Evolutionary conservation across 257 asterid species (phyloP).

Genomic region (Leonotis leonurus): DNA sequence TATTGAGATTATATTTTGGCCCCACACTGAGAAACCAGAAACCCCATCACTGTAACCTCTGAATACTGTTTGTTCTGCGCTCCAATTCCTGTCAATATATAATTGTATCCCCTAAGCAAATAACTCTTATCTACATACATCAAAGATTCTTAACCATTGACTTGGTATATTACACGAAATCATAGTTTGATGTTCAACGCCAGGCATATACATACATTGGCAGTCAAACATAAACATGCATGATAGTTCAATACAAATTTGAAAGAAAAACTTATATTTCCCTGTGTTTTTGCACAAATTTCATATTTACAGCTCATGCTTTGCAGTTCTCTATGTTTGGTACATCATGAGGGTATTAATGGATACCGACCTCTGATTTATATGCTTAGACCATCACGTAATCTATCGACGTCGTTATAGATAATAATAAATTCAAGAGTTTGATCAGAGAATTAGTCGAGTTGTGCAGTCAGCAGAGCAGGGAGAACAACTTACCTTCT

Average conservation of each 20-base stretch:
- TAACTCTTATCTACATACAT: slow-evolving; percentile 2
- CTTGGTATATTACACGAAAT: neutral
- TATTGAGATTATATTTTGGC: slow-evolving; percentile 79
- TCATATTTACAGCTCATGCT: too few species aligned
- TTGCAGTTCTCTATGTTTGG: too few species aligned
- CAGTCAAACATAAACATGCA: neutral
- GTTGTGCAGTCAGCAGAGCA: neutral
- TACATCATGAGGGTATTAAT: too few species aligned
- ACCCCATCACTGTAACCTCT: slow-evolving; percentile 79
- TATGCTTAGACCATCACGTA: too few species aligned
- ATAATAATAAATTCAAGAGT: neutral
- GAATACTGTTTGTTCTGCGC: slow-evolving; percentile 52
- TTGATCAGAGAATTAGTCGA: neutral
- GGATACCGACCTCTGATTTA: too few species aligned
- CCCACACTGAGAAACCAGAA: slow-evolving; percentile 87
- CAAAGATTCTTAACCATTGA: neutral
- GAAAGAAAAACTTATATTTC: neutral
- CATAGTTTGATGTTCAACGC: neutral
- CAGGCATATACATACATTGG: neutral
- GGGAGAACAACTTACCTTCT: slow-evolving; percentile 49
- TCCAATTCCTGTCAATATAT: slow-evolving; percentile 53
- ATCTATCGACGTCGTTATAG: too few species aligned
- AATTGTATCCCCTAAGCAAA: slow-evolving; percentile 10
- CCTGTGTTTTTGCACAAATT: too few species aligned
- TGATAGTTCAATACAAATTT: neutral